Conservation (phyloP, 2,329 filamentous ascomycete genomes). For the Mycosphaerelloides madeirae region DNA sequence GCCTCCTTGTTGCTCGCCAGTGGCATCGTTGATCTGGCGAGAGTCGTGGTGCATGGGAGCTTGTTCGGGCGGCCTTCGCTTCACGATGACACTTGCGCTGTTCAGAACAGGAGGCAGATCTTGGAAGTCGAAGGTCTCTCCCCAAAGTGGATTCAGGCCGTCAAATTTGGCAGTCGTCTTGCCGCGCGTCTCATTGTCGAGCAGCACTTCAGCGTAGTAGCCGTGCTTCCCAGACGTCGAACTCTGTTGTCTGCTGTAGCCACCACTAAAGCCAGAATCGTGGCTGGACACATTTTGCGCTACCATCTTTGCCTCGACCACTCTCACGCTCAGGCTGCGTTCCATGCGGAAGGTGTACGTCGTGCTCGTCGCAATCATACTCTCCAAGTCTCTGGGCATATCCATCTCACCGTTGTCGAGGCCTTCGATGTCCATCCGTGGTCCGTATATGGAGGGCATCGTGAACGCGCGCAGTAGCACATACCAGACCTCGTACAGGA, state of each 20-base stretch:
- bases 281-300: constrained; percentile 25
- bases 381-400: constrained; percentile 19
- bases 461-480: constrained; percentile 87
- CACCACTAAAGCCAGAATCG: constrained; percentile 23
- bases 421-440: constrained; percentile 29
- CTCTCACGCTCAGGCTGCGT: constrained; percentile 53
- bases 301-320: constrained; percentile 58
- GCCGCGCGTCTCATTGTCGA: constrained; percentile 74
- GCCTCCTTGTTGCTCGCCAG: constrained; percentile 34
- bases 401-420: constrained; percentile 13
- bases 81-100: constrained; percentile 66
- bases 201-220: constrained; percentile 72
- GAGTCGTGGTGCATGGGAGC: constrained; percentile 27
- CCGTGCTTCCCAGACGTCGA: constrained; percentile 49
- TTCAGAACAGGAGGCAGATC: constrained; percentile 68
- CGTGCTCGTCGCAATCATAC: constrained; percentile 33
- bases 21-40: constrained; percentile 35
- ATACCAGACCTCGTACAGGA: constrained; percentile 97
- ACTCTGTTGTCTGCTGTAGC: constrained; percentile 14
- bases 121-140: constrained; percentile 71
- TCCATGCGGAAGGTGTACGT: constrained; percentile 64
- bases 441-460: constrained; percentile 80
- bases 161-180: constrained; percentile 67
- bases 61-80: constrained; percentile 48
- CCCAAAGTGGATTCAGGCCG: constrained; percentile 74